Evolutionary conservation across 2,329 filamentous ascomycete species (phyloP), one percentile per base, ranked within the genome.

Genomic region (Trichophyton schoenleinii): DNA sequence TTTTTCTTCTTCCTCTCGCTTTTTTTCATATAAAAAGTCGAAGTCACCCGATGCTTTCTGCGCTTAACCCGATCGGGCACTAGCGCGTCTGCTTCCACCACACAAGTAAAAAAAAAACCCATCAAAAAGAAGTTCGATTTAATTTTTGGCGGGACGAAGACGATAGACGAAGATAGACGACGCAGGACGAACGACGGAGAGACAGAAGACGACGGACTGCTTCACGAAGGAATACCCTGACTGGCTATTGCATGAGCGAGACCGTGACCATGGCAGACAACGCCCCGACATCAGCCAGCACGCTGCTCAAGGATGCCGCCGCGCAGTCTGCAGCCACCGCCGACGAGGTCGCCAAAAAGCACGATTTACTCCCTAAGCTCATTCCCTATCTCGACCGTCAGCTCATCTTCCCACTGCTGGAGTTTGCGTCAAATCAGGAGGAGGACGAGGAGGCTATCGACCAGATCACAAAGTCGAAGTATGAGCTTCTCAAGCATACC

Each of bases 301-400:
- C 76, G 64, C 70, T 80, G 63, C 74, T 76, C 67, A 78, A 78
- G 67, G 78, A 78, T 67, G 74, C 77, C 64, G 75, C 75, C 64
- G 77, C 69, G 68, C 78, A 74, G 69, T 76, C 70, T 53, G 70
- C 71, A 61, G 74, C 70, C 63, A 69, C 69, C 64, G 70, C 70
- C 68, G 74, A 72, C 68, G 81, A 83, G 72, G 80, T 86, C 76
- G 83, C 82, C 71, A 83, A 85, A 74, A 80, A 88, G 74, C 84
- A 89, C 79, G 87, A 87, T 74, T 84, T 97, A 66, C 83, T 96
- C 70, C 89, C 90, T 70, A 91, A 91, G 78, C 81, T 99, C 71
- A 88, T 96, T 73, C 86, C 86, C 68, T 86, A 95, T 75, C 88
- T 99, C 75, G 94, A 96, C 80, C 87, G 94, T 68, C 94, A 99